Conservation (phyloP, 1,139 yeast genomes). For the Hyphopichia buzzinii region DNA sequence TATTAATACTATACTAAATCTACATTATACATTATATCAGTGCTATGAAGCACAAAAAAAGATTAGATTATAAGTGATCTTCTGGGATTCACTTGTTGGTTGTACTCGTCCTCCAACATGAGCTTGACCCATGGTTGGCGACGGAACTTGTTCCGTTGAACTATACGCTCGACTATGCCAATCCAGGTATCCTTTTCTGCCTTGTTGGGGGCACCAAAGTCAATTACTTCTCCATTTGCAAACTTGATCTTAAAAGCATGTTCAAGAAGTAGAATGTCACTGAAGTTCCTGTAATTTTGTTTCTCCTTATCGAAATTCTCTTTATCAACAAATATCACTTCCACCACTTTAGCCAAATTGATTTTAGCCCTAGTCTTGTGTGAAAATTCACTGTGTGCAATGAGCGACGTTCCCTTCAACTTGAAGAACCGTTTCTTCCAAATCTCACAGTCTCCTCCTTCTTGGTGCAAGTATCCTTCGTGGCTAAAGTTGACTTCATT, state of each 20-base stretch:
- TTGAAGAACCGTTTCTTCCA: constrained; percentile 65
- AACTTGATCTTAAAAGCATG: constrained; percentile 64
- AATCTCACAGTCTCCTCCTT: constrained; percentile 71
- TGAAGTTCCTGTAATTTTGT: constrained; percentile 50
- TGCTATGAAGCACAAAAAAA: too few species aligned
- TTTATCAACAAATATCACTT: constrained; percentile 50
- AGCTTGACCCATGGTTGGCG: constrained; percentile 72
- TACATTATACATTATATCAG: too few species aligned
- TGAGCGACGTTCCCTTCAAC: constrained; percentile 56
- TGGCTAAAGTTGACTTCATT: constrained; percentile 34
- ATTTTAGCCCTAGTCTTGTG: constrained; percentile 66
- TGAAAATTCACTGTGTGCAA: constrained; percentile 64
- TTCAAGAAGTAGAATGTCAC: constrained; percentile 61
- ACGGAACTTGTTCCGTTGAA: constrained; percentile 51
- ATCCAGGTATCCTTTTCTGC: constrained; percentile 61
- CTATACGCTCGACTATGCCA: constrained; percentile 47
- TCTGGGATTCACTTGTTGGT: neutral
- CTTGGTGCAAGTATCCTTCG: constrained; percentile 72
- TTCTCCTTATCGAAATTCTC: constrained; percentile 32
- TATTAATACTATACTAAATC: too few species aligned
- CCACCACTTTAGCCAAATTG: constrained; percentile 60
- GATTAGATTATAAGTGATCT: neutral
- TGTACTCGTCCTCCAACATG: constrained; percentile 27
- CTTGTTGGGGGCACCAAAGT: constrained; percentile 63
- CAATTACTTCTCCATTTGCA: constrained; percentile 67